These are phyloP conservation scores for Inonotus obliquus DNA, from an alignment of 1,284 basidiomycete genomes.

Conservation along the genomic window DNA sequence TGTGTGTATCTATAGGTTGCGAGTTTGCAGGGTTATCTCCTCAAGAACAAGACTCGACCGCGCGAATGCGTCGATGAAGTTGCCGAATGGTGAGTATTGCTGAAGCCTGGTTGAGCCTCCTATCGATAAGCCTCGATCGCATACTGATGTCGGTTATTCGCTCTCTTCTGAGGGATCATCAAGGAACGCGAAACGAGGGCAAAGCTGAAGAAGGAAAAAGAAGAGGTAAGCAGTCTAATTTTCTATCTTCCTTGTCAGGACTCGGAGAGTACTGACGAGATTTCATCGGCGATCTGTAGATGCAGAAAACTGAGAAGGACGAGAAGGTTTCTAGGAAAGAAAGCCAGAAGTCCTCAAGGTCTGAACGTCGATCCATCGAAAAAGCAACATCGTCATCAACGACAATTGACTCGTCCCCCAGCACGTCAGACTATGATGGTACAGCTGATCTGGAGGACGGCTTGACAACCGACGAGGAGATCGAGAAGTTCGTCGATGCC, in stretches of 20 bases:
- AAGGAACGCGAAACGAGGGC: constrained; percentile 76
- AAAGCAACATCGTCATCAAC: constrained; percentile 22
- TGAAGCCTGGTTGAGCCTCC: not conserved
- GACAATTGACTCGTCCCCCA: constrained; percentile 17
- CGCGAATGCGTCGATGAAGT: constrained; percentile 78
- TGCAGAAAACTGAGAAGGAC: constrained; percentile 45
- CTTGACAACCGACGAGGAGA: constrained; percentile 66
- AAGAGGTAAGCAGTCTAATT: constrained; percentile 50
- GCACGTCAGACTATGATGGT: constrained; percentile 27
- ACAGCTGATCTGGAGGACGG: constrained; percentile 70
- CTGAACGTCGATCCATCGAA: constrained; percentile 17
- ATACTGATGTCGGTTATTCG: constrained; percentile 14
- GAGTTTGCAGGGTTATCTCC: constrained; percentile 75
- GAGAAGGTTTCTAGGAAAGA: constrained; percentile 2
- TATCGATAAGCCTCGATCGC: constrained; percentile 3
- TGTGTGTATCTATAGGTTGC: constrained; percentile 53
- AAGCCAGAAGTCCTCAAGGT: not conserved
- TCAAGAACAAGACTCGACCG: constrained; percentile 81
- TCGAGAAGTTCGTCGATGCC: constrained; percentile 36
- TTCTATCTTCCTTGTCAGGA: not conserved
- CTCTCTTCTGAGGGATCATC: constrained; percentile 42
- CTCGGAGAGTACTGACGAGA: not conserved
- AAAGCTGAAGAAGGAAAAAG: constrained; percentile 80
- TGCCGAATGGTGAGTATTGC: constrained; percentile 46
- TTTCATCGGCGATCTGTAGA: constrained; percentile 22